Evolutionary conservation across 1,139 yeast genomes (phyloP), one percentile per base, ranked within the genome.

Genomic region (Starmera stellimalicola): DNA sequence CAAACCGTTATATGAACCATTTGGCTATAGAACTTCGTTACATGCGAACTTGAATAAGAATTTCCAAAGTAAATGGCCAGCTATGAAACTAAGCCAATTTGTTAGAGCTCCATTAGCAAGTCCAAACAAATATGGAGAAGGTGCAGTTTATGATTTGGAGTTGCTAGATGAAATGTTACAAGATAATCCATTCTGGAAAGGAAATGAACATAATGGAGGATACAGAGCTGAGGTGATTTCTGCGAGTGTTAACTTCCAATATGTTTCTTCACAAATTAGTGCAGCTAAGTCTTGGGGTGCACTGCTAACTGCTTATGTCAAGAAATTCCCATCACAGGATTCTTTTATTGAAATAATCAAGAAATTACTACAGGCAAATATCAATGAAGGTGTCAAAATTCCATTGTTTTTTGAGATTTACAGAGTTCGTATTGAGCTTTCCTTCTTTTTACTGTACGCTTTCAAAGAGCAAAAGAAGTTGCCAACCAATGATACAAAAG

Each of bases 221-320:
- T 60, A 63, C 32, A 63, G 77, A 41, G 63, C 64, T 8, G 73
- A 71, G 35, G 68, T 85, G 6, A 56, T 70, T 5, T 65, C 68
- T 4, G 75, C 83, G 1, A 77, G 87, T 41, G 57, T 77, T 29
- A 77, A 79, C 44, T 52, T 76, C 30, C 87, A 84, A 40, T 69
- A 66, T 50, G 65, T 77, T 16, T 69, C 75, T 33, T 70, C 91
- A 1, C 95, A 85, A 50, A 63, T 78, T 16, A 62, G 72, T 3
- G 70, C 81, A 18, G 78, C 84, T 3, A 78, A 77, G 48, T 72
- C 94, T 0, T 77, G 82, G 69, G 88, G 93, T 33, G 87, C 91
- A 1, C 60, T 87, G 12, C 43, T 82, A 20, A 77, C 93, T 0
- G 74, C 93, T 0, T 70, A 70, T 42, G 70, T 67, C 35, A 65